These are phyloP conservation scores for Coniochaeta prunicola DNA, from an alignment of 2,329 filamentous ascomycete species.

Conservation along the genomic window DNA sequence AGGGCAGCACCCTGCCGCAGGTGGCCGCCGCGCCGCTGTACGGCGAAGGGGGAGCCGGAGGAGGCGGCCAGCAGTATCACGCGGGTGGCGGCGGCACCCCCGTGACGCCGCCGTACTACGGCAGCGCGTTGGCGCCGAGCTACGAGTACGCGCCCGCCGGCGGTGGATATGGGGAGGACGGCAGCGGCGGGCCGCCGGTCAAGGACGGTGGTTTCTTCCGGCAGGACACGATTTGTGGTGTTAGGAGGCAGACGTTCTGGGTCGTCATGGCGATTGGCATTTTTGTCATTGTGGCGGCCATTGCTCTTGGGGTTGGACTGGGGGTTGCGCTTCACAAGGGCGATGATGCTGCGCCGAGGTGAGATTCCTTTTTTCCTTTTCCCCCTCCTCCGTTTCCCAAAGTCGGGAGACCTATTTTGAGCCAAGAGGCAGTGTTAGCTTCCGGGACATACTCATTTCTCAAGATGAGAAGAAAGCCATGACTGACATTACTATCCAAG, in stretches of 20 bases:
- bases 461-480: neutral
- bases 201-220: slow-evolving; percentile 2
- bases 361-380: neutral
- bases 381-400: too few species aligned
- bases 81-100: too few species aligned
- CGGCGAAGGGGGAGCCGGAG: neutral
- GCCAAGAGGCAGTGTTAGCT: too few species aligned
- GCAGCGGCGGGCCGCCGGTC: neutral
- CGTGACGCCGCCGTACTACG: neutral
- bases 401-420: too few species aligned
- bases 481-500: neutral
- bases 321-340: slow-evolving; percentile 18
- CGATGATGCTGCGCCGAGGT: neutral
- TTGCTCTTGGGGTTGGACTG: slow-evolving; percentile 24
- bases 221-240: slow-evolving; percentile 18
- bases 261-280: slow-evolving; percentile 19
- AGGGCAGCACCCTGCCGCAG: slow-evolving; percentile 4
- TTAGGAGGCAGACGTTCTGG: slow-evolving; percentile 20
- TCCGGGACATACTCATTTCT: neutral
- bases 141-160: neutral
- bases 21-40: neutral
- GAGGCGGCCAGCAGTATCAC: neutral
- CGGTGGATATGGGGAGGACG: neutral
- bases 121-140: neutral
- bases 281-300: slow-evolving; percentile 20